Evolutionary conservation across 2,329 filamentous ascomycete genomes (phyloP).

Genomic region (Diaporthe helianthi): DNA sequence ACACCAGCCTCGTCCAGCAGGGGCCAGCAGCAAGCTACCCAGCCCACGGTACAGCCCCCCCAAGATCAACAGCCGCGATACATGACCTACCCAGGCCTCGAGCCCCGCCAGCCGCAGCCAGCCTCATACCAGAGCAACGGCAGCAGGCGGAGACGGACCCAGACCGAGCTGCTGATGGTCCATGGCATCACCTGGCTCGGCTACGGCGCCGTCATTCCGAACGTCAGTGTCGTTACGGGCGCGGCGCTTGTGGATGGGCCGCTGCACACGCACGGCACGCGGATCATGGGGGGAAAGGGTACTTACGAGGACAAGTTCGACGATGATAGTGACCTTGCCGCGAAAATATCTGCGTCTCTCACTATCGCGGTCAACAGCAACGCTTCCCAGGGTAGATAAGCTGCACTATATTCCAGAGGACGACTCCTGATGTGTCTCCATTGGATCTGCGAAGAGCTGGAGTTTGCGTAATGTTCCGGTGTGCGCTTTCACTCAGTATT

Average conservation of each 20-base stretch:
- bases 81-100: not conserved
- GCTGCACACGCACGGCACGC: not conserved
- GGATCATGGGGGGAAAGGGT: not conserved
- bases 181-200: slow-evolving; percentile 20
- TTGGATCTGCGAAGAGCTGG: not conserved
- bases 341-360: not conserved
- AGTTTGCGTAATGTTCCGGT: not conserved
- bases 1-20: not conserved
- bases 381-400: not conserved
- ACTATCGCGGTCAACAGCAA: not conserved
- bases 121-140: not conserved
- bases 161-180: slow-evolving; percentile 22
- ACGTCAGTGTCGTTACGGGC: slow-evolving; percentile 12
- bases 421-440: not conserved
- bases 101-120: not conserved
- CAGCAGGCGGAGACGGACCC: slow-evolving; percentile 5
- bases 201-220: slow-evolving; percentile 10
- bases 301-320: not conserved
- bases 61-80: not conserved
- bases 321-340: not conserved
- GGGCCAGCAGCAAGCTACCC: not conserved
- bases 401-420: not conserved
- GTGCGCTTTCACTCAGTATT: not conserved
- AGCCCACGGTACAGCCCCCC: not conserved
- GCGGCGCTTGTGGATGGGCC: not conserved